Conservation (phyloP, 164 flowering plant species). For the Macadamia tetraphylla region DNA sequence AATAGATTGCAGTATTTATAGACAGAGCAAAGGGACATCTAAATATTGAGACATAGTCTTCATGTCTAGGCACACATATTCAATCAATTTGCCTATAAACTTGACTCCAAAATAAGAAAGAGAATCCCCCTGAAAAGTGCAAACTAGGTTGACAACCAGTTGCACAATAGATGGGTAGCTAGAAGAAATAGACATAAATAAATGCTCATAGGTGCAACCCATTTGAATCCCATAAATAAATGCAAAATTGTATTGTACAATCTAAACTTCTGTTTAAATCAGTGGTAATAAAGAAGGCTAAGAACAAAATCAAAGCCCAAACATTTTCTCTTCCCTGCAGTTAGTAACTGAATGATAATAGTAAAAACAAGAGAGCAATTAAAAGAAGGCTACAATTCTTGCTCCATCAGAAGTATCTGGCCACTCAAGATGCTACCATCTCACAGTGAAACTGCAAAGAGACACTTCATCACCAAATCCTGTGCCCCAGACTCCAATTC, state of each 20-base stretch:
- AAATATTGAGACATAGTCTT: no score
- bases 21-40: no score
- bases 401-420: no score
- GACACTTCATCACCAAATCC: not conserved
- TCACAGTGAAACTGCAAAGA: not conserved
- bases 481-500: not conserved
- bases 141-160: not conserved
- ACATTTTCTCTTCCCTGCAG: no score
- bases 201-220: not conserved
- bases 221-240: not conserved
- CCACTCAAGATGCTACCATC: not conserved
- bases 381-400: no score
- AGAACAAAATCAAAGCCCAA: no score
- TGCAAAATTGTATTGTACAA: not conserved
- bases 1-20: no score
- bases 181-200: not conserved
- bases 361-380: no score
- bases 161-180: not conserved
- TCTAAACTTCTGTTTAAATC: not conserved
- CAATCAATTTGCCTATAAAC: no score
- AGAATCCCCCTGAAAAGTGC: not conserved
- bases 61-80: no score
- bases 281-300: not conserved
- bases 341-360: no score
- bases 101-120: no score